A percentile compares a stretch with the other conserved stretches of the same genome.
Evolutionary conservation across 2,329 filamentous ascomycete genomes (phyloP).

Genomic region (Calonectria hongkongensis): DNA sequence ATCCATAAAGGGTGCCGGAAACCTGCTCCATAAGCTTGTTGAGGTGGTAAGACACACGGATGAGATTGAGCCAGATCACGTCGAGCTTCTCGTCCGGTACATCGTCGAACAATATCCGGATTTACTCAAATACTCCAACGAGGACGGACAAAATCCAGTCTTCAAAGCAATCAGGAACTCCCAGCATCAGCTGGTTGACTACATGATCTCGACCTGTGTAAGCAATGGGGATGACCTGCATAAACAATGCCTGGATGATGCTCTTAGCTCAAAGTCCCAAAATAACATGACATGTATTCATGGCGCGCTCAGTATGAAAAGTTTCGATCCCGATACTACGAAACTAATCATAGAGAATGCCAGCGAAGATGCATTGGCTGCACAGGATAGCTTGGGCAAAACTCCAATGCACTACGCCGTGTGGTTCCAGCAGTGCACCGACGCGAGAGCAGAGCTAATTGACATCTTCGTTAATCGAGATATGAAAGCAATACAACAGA

Average conservation of each 20-base stretch:
- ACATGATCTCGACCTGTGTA: not conserved
- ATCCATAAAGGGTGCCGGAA: not conserved
- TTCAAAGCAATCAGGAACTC: not conserved
- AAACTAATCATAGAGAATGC: not conserved
- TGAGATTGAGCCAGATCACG: not conserved
- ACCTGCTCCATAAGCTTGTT: not conserved
- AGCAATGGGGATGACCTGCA: not conserved
- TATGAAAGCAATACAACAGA: not conserved
- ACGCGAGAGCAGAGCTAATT: not conserved
- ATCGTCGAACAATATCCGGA: not conserved
- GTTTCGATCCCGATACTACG: not conserved
- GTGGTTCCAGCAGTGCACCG: not conserved
- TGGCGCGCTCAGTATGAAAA: not conserved
- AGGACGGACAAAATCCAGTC: not conserved
- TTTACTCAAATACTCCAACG: not conserved
- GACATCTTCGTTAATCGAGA: not conserved
- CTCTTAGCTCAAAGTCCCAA: not conserved
- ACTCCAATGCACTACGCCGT: not conserved
- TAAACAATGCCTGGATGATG: not conserved
- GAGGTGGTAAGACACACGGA: not conserved
- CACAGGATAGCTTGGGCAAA: not conserved
- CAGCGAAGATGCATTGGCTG: not conserved
- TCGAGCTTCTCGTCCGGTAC: not conserved
- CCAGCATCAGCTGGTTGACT: not conserved
- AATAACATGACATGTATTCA: slow-evolving; percentile 1